Conservation (phyloP, 2,329 filamentous ascomycete genomes). For the Seiridium cupressi region DNA sequence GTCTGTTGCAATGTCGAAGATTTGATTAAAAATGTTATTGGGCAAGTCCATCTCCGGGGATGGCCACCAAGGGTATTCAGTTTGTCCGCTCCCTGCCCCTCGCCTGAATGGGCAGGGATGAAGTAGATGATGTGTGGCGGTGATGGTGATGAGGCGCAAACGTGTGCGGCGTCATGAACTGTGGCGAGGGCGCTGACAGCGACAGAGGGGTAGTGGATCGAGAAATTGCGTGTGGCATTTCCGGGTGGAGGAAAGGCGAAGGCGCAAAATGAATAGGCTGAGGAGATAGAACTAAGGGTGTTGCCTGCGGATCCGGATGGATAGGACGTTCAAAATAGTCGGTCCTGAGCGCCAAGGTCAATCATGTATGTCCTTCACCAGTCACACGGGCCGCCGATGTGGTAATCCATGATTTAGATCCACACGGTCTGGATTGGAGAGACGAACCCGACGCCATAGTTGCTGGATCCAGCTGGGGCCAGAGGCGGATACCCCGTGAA, state of each 20-base stretch:
- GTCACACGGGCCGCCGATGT: slow-evolving; percentile 37
- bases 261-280: slow-evolving; percentile 35
- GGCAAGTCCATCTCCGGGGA: slow-evolving; percentile 8
- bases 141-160: slow-evolving; percentile 26
- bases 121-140: slow-evolving; percentile 32
- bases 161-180: slow-evolving; percentile 31
- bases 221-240: slow-evolving; percentile 38
- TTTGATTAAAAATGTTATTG: slow-evolving; percentile 19
- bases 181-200: slow-evolving; percentile 30
- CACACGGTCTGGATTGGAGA: slow-evolving; percentile 59
- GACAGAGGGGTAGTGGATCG: slow-evolving; percentile 35
- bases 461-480: slow-evolving; percentile 37
- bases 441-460: slow-evolving; percentile 59
- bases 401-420: slow-evolving; percentile 46
- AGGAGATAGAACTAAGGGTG: slow-evolving; percentile 27
- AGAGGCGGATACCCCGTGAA: slow-evolving; percentile 45
- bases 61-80: slow-evolving; percentile 12
- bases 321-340: slow-evolving; percentile 40
- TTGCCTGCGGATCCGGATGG: slow-evolving; percentile 16
- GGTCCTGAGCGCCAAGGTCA: slow-evolving; percentile 54
- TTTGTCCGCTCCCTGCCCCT: slow-evolving; percentile 34
- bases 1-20: slow-evolving; percentile 24
- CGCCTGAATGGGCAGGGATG: slow-evolving; percentile 28
- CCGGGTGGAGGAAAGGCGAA: slow-evolving; percentile 43
- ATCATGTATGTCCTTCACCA: slow-evolving; percentile 44